Evolutionary conservation across 2,329 filamentous ascomycete genomes (phyloP).

Genomic region (Trichophyton benhamiae): DNA sequence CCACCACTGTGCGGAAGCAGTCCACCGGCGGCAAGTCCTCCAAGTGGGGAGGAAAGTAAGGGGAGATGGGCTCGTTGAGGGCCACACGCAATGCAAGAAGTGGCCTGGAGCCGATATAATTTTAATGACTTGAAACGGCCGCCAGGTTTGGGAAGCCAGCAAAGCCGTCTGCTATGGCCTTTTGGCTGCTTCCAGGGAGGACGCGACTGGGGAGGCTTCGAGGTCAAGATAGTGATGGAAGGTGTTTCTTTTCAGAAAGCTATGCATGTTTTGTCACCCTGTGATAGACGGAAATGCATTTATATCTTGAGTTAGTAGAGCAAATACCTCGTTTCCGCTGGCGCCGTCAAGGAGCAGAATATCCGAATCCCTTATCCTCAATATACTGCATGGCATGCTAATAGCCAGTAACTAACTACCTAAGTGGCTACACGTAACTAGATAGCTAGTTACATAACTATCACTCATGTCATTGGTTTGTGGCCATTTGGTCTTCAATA

Average conservation of each 20-base stretch:
- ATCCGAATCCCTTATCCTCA: too few species aligned
- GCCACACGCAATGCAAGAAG: not conserved
- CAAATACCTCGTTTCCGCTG: not conserved
- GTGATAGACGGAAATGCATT: not conserved
- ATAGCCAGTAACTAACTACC: too few species aligned
- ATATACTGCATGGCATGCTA: too few species aligned
- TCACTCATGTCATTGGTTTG: too few species aligned
- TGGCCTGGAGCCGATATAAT: not conserved
- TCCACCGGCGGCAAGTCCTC: slow-evolving; percentile 21
- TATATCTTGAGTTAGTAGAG: not conserved
- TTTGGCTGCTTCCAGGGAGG: not conserved
- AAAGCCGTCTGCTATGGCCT: not conserved
- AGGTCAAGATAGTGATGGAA: not conserved
- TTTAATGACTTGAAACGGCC: not conserved
- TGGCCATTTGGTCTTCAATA: too few species aligned
- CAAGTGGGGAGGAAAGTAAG: slow-evolving; percentile 5
- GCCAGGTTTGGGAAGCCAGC: not conserved
- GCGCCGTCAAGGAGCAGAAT: too few species aligned
- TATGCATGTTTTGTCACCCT: not conserved
- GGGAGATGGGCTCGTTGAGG: not conserved
- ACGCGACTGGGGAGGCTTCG: not conserved
- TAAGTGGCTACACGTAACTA: too few species aligned
- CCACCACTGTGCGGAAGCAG: slow-evolving; percentile 29
- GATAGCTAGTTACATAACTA: too few species aligned
- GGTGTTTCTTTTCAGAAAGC: not conserved